Conservation (phyloP, 192 early-diverging fungal genomes). For the Entomortierella lignicola region DNA sequence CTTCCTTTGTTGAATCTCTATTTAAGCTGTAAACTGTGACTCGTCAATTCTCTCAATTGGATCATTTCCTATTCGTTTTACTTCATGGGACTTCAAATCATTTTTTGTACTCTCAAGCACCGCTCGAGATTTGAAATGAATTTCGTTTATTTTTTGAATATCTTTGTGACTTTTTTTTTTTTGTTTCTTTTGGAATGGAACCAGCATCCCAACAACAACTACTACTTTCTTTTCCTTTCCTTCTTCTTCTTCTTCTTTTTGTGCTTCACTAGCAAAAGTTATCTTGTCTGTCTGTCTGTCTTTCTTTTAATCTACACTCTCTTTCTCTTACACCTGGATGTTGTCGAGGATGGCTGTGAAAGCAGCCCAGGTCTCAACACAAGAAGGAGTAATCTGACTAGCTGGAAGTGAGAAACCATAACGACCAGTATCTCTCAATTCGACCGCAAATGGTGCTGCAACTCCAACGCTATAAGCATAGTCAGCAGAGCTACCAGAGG, state of each 20-base stretch:
- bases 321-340: slow-evolving; percentile 20
- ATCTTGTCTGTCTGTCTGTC: not conserved
- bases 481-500: slow-evolving; percentile 64
- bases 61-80: not conserved
- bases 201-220: slow-evolving; percentile 1
- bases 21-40: not conserved
- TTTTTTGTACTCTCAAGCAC: not conserved
- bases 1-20: not conserved
- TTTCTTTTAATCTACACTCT: not conserved
- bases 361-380: slow-evolving; percentile 45
- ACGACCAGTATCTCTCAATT: slow-evolving; percentile 39
- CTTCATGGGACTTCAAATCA: not conserved
- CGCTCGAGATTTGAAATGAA: not conserved
- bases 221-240: not conserved
- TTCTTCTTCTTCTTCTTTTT: not conserved
- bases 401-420: slow-evolving; percentile 46
- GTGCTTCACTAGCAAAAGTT: slow-evolving; percentile 5
- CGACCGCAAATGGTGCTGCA: slow-evolving; percentile 40
- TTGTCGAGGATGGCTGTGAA: slow-evolving; percentile 42
- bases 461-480: slow-evolving; percentile 59
- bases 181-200: slow-evolving; percentile 6
- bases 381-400: slow-evolving; percentile 34
- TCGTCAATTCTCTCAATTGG: not conserved
- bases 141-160: not conserved
- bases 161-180: not conserved